Evolutionary conservation across 2,329 filamentous ascomycete species (phyloP).

Genomic region (Cladophialophora exuberans): DNA sequence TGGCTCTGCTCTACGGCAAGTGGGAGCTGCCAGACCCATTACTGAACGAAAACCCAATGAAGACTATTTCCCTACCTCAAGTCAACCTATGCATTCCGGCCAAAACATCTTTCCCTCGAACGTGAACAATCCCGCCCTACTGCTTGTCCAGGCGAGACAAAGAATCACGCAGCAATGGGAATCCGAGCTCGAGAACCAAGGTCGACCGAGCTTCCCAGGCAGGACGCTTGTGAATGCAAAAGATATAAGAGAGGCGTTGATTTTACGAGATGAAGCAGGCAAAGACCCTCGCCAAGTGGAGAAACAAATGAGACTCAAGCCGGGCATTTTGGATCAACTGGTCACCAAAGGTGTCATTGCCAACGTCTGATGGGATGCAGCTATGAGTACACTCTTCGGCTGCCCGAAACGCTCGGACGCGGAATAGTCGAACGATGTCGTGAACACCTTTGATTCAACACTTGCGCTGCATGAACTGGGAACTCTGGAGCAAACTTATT

Average conservation of each 20-base stretch:
- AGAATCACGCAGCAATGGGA: constrained; percentile 57
- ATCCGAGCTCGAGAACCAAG: constrained; percentile 55
- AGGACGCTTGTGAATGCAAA: constrained; percentile 53
- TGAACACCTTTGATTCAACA: too few species aligned
- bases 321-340: constrained; percentile 44
- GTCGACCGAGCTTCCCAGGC: constrained; percentile 44
- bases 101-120: constrained; percentile 42
- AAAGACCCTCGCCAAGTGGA: constrained; percentile 46
- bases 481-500: too few species aligned
- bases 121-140: constrained; percentile 57
- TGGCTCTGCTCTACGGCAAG: constrained; percentile 76
- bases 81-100: constrained; percentile 35
- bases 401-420: too few species aligned
- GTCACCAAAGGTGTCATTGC: constrained; percentile 21
- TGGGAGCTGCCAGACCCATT: constrained; percentile 60
- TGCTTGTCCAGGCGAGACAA: constrained; percentile 56
- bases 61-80: constrained; percentile 36
- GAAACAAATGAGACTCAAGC: constrained; percentile 47
- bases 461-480: too few species aligned
- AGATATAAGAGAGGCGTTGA: constrained; percentile 53
- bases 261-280: constrained; percentile 51
- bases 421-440: too few species aligned
- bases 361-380: constrained; percentile 21
- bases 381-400: background rate
- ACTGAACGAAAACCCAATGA: constrained; percentile 33